Percentiles rank a stretch among this genome's conserved stretches.
Conservation (phyloP, 331 rosid genomes). For the Acacia concinna region DNA sequence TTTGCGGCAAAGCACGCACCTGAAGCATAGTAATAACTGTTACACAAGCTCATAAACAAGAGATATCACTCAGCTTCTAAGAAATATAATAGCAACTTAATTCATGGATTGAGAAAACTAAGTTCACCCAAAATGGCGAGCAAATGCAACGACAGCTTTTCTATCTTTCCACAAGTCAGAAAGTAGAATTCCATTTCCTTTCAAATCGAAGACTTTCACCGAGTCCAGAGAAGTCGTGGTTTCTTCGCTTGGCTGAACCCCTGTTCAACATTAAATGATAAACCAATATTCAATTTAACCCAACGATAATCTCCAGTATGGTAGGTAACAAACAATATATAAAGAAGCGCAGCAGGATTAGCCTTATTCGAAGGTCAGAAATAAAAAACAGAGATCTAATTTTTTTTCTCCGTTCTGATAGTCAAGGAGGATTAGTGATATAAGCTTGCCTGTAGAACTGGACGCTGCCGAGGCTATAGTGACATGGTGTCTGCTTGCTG, state of each 20-base stretch:
- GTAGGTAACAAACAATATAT: neutral
- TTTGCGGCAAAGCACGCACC: conserved; percentile 94
- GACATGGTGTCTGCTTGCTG: conserved; percentile 32
- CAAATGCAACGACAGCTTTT: conserved; percentile 91
- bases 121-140: conserved; percentile 89
- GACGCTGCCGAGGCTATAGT: conserved; percentile 49
- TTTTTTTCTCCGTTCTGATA: too few species aligned
- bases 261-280: conserved; percentile 41
- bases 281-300: neutral
- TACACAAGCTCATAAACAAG: conserved; percentile 25
- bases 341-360: neutral
- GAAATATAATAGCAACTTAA: neutral
- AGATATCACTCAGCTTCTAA: neutral
- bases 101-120: neutral
- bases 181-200: conserved; percentile 74
- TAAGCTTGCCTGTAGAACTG: conserved; percentile 52
- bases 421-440: neutral
- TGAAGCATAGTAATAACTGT: conserved; percentile 24
- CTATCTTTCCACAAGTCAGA: conserved; percentile 91
- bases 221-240: conserved; percentile 51
- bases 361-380: neutral
- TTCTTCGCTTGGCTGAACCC: conserved; percentile 58
- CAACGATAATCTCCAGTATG: neutral
- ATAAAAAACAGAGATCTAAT: neutral
- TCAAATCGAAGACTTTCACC: conserved; percentile 72